Evolutionary conservation across 2,329 filamentous ascomycete genomes (phyloP), one percentile per base, ranked within the genome.

Genomic region (Microsporum audouinii): DNA sequence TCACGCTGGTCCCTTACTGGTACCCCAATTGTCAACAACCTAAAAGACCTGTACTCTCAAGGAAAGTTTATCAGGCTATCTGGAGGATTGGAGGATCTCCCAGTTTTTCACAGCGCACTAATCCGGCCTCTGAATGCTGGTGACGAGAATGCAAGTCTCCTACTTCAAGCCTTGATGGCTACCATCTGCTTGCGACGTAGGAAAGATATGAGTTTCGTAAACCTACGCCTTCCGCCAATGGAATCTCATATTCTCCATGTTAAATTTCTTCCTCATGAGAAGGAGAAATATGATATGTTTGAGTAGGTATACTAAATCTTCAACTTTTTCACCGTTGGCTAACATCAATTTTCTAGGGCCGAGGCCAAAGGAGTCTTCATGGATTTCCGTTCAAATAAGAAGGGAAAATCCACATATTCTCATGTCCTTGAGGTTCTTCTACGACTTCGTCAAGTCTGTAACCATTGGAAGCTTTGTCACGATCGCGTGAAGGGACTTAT

Each of bases 191-290:
- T 96, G 27, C 83, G 91, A 41, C 84, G 91, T 41, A 87, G 85
- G 72, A 96, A 96, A 71, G 86, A 92, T 61, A 95, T 96, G 90
- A 81, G 81, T 3, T 95, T 95, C 68, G 82, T 96, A 59, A 89
- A 95, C 66, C 77, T 95, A 23, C 87, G 85, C 64, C 79, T 95
- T 6, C 90, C 91, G 0, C 78, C 84, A 12, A 84, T 95, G 68
- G 86, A 84, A 0, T 89, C 92, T 69, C 91, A 87, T 65, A 79
- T 94, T 4, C 86, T 94, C 67, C 83, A 83, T 6, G 84, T 95
- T 66, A 79, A 84, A 6, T 90, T 95, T 68, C 81, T 85, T 49
- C 73, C 82, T 0, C 84, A 91, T 39, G 91, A 95, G 71, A 80
- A 84, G 66, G 82, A 85, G 67, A 89, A 88, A 73, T 96, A 95